A percentile compares a stretch with the other conserved stretches of the same genome.
Evolutionary conservation across 805 yeast species (phyloP).

Genomic region (Yarrowia sp.): DNA sequence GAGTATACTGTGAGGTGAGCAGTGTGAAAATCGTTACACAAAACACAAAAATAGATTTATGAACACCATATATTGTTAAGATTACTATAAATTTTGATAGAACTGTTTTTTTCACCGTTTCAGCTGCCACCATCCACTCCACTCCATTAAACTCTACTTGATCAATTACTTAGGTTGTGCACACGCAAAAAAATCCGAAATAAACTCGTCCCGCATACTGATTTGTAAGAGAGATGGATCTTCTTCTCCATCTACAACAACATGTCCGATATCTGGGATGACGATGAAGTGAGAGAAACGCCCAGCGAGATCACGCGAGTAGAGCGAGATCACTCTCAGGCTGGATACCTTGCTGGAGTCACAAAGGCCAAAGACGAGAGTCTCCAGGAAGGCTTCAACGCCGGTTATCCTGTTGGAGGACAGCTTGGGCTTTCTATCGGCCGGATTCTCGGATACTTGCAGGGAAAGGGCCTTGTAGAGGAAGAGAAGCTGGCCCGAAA

Average conservation of each 20-base stretch:
- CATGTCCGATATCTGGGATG: conserved; percentile 24
- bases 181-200: neutral
- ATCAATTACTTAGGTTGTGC: neutral
- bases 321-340: conserved; percentile 61
- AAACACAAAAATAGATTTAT: no score
- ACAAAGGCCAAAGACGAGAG: conserved; percentile 63
- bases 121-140: no score
- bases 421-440: conserved; percentile 67
- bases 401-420: conserved; percentile 76
- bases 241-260: neutral
- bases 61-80: no score
- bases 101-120: no score
- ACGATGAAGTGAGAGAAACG: conserved; percentile 15
- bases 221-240: neutral
- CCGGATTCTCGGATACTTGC: conserved; percentile 54
- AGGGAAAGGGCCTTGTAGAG: conserved; percentile 40
- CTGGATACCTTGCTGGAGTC: conserved; percentile 83
- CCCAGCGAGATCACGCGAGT: conserved; percentile 30
- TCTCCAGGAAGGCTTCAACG: conserved; percentile 78
- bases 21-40: no score
- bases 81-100: no score
- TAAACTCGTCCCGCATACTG: neutral
- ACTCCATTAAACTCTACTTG: neutral
- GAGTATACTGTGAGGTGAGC: no score
- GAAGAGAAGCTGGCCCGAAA: conserved; percentile 38